phyloP scores from a whole-genome alignment of 345 rosid species.

The Ailanthus altissimus region DNA sequence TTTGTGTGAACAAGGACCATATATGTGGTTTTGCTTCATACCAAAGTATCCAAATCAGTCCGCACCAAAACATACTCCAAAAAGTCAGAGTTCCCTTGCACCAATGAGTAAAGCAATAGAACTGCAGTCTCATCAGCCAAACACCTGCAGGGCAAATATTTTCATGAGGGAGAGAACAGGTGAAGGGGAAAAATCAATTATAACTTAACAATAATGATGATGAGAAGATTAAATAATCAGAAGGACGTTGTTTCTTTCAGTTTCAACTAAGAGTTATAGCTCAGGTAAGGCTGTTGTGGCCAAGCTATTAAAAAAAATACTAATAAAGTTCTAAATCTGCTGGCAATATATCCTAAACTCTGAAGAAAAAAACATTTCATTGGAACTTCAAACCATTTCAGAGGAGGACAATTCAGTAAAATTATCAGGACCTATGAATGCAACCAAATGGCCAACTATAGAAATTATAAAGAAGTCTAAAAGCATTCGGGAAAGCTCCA shows the following conservation, averaged over 20 bases:
- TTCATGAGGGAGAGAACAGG: slow-evolving; percentile 5
- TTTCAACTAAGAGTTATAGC: not conserved
- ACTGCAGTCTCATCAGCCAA: slow-evolving; percentile 91
- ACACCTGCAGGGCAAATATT: slow-evolving; percentile 54
- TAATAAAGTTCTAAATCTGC: not conserved
- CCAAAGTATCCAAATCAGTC: slow-evolving; percentile 96
- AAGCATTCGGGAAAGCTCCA: not conserved
- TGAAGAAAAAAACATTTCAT: not conserved
- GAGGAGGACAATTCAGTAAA: not conserved
- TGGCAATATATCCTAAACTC: not conserved
- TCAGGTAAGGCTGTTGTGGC: not conserved
- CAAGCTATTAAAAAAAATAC: not conserved
- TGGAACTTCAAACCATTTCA: not conserved
- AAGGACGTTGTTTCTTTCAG: not conserved
- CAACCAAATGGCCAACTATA: not conserved
- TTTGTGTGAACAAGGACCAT: not conserved
- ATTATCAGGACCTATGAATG: not conserved
- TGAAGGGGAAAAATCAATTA: not conserved
- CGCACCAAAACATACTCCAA: slow-evolving; percentile 96
- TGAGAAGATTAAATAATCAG: not conserved
- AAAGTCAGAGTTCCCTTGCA: slow-evolving; percentile 89
- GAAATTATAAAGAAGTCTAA: not conserved
- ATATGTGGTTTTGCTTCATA: slow-evolving; percentile 37
- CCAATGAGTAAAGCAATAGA: slow-evolving; percentile 82
- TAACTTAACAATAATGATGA: not conserved